Percentiles rank a stretch among this genome's conserved stretches.
These are phyloP conservation scores for Prunus mume DNA, from an alignment of 306 rosid species.

Conservation along the genomic window DNA sequence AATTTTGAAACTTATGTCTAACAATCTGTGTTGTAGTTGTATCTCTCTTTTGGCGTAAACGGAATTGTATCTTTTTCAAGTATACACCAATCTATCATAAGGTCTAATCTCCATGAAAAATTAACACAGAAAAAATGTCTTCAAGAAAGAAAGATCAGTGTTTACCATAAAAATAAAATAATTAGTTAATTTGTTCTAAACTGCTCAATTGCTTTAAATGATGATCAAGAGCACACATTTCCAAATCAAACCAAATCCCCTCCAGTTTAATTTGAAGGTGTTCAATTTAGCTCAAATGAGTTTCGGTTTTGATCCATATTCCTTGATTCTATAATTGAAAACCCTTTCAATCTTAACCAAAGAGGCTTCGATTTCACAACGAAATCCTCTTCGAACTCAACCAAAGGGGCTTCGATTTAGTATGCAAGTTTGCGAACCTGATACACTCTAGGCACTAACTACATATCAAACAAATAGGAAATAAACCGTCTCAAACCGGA, in stretches of 20 bases:
- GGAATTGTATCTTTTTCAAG: not conserved
- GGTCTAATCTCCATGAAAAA: not conserved
- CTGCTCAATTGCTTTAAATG: not conserved
- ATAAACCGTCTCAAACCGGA: too few relatives aligned
- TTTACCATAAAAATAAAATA: too few relatives aligned
- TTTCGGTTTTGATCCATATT: not conserved
- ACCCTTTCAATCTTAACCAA: not conserved
- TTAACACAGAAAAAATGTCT: not conserved
- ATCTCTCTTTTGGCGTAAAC: not conserved
- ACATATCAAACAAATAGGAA: too few relatives aligned
- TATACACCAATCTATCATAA: not conserved
- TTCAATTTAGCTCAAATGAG: not conserved
- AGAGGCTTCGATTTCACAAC: not conserved
- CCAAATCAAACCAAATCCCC: too few relatives aligned
- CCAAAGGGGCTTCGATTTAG: not conserved
- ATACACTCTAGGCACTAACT: not conserved
- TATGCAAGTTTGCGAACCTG: too few relatives aligned
- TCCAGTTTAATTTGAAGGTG: not conserved
- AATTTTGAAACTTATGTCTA: not conserved
- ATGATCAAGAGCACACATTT: not conserved
- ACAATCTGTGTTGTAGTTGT: not conserved
- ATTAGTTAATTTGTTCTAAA: not conserved
- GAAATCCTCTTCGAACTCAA: not conserved
- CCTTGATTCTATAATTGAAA: not conserved
- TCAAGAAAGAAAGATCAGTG: not conserved